These are phyloP conservation scores for Myxozyma mucilagina DNA, from an alignment of 805 yeast species.

Conservation along the genomic window DNA sequence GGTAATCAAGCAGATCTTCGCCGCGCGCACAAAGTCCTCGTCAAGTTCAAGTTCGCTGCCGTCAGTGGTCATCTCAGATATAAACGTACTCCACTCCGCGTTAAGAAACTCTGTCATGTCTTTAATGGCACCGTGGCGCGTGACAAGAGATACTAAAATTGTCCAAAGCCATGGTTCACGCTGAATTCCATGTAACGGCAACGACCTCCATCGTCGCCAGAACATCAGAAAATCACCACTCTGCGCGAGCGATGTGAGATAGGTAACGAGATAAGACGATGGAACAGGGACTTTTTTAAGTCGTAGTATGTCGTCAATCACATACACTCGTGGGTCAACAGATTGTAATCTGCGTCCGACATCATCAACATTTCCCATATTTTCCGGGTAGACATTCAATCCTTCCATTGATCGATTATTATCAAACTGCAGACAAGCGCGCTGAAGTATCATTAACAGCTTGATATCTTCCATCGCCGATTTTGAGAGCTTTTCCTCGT, in stretches of 20 bases:
- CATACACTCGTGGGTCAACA: constrained; percentile 6
- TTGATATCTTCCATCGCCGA: not conserved
- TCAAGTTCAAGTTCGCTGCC: constrained; percentile 1
- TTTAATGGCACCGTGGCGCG: constrained; percentile 36
- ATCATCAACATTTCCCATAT: constrained; percentile 2
- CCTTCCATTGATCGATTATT: not conserved
- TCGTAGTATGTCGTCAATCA: constrained; percentile 22
- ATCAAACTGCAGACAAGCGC: constrained; percentile 33
- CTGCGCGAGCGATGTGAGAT: constrained; percentile 37
- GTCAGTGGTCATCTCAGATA: constrained; percentile 7
- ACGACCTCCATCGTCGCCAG: constrained; percentile 38
- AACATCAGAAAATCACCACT: constrained; percentile 36
- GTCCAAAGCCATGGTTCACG: constrained; percentile 33
- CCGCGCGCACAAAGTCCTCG: not conserved
- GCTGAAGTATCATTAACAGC: constrained; percentile 4
- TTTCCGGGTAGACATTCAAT: not conserved
- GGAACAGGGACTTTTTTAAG: constrained; percentile 20
- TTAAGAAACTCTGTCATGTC: constrained; percentile 16
- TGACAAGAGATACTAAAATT: constrained; percentile 36
- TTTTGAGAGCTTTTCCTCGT: not conserved
- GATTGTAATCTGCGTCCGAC: not conserved
- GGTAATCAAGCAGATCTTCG: constrained; percentile 12
- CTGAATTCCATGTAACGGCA: constrained; percentile 17
- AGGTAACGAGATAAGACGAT: constrained; percentile 30
- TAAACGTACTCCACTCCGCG: constrained; percentile 13